Evolutionary conservation across 2,329 filamentous ascomycete genomes (phyloP), one percentile per base, ranked within the genome.

Genomic region (Onygena corvina): DNA sequence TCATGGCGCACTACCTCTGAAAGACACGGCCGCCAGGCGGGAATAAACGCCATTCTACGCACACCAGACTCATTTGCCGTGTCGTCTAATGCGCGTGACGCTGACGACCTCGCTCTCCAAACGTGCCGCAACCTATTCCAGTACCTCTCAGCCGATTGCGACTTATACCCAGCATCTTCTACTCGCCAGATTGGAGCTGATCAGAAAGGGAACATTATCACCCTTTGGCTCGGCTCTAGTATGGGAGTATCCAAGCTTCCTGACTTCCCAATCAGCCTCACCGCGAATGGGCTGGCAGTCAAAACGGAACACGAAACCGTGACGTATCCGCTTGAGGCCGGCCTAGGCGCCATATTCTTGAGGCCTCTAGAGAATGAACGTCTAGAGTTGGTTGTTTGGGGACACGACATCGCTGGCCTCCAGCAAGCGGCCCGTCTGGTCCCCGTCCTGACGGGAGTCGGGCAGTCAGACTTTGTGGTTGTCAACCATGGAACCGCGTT

Each of bases 381-480:
- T 47, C 61, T 79, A 46, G 76, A 77, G 56, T 60, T 80, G 30
- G 70, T 79, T 2, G 59, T 80, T 4, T 80, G 76, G 77, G 77
- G 75, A 12, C 57, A 58, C 20, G 72, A 77, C 59, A 60, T 62
- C 18, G 60, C 64, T 18, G 72, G 70, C 4, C 59, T 79, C 42
- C 61, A 64, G 27, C 67, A 72, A 49, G 76, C 75, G 34, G 70
- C 73, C 3, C 67, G 76, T 25, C 61, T 80, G 31, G 65, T 77
- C 20, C 76, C 77, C 0, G 71, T 73, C 55, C 59, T 78, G 47
- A 75, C 76, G 14, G 76, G 77, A 6, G 72, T 71, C 45, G 75
- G 76, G 0, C 74, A 77, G 55, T 76, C 77, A 9, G 76, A 80
- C 55, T 79, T 77, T 55, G 64, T 79, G 3, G 59, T 80, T 1